These are phyloP conservation scores for Chloropicon primus DNA, from an alignment of 139 green algal species.

Conservation along the genomic window DNA sequence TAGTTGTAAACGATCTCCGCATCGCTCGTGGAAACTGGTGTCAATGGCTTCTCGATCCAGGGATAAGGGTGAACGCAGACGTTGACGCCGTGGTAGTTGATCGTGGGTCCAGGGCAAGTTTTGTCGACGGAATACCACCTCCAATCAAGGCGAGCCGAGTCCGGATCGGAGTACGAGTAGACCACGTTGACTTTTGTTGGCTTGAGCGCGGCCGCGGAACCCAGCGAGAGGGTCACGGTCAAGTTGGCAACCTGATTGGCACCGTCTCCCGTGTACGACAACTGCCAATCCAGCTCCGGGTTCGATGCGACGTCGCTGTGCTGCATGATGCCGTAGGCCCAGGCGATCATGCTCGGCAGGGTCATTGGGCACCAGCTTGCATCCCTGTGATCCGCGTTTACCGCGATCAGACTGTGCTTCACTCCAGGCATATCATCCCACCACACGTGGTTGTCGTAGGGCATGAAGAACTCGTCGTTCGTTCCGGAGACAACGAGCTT, in stretches of 20 bases:
- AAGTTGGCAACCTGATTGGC: background rate
- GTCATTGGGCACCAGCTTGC: background rate
- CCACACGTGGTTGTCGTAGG: constrained; percentile 6
- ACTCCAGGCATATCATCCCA: background rate
- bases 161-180: background rate
- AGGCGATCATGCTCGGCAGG: background rate
- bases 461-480: constrained; percentile 17
- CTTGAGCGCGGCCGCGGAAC: background rate
- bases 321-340: background rate
- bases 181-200: background rate
- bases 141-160: background rate
- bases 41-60: background rate
- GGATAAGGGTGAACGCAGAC: background rate
- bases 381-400: background rate
- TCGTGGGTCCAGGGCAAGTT: background rate
- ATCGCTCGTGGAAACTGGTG: background rate
- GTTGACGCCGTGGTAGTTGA: background rate
- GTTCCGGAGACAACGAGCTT: constrained; percentile 10
- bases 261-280: background rate
- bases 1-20: background rate
- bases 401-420: background rate
- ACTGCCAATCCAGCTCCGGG: background rate
- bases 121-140: background rate
- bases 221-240: background rate
- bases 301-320: background rate